A percentile compares a stretch with the other conserved stretches of the same genome.
Conservation (phyloP, 2,329 filamentous ascomycete genomes). For the Mycogone perniciosa region DNA sequence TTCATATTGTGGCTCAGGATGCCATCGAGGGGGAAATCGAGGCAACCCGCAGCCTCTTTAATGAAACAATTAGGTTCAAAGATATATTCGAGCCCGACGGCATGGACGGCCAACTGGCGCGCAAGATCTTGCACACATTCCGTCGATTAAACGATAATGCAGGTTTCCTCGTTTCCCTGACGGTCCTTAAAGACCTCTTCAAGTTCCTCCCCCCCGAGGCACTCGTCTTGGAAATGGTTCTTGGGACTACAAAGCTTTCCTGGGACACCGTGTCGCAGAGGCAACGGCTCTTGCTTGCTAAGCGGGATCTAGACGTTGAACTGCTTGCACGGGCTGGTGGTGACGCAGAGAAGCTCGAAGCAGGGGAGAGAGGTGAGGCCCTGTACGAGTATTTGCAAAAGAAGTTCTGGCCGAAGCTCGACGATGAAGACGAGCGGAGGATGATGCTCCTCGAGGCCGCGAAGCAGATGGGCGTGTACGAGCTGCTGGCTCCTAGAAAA, state of each 20-base stretch:
- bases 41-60: conserved; percentile 38
- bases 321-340: conserved; percentile 25
- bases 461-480: conserved; percentile 39
- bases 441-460: conserved; percentile 28
- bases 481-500: conserved; percentile 22
- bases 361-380: conserved; percentile 30
- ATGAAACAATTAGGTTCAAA: conserved; percentile 43
- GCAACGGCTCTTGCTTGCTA: conserved; percentile 35
- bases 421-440: conserved; percentile 19
- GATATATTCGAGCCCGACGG: conserved; percentile 37
- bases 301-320: conserved; percentile 36
- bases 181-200: conserved; percentile 37
- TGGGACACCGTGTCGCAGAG: conserved; percentile 36
- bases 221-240: conserved; percentile 40
- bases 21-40: conserved; percentile 25
- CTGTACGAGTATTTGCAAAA: conserved; percentile 38
- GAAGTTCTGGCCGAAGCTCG: conserved; percentile 28
- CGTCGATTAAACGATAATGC: conserved; percentile 38
- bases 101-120: conserved; percentile 42
- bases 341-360: conserved; percentile 31
- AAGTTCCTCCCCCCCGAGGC: conserved; percentile 39
- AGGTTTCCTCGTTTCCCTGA: conserved; percentile 41
- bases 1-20: conserved; percentile 29
- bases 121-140: conserved; percentile 46
- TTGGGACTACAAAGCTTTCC: conserved; percentile 38